Conservation (phyloP, 129 eudicot species). For the Artemisia argyi region DNA sequence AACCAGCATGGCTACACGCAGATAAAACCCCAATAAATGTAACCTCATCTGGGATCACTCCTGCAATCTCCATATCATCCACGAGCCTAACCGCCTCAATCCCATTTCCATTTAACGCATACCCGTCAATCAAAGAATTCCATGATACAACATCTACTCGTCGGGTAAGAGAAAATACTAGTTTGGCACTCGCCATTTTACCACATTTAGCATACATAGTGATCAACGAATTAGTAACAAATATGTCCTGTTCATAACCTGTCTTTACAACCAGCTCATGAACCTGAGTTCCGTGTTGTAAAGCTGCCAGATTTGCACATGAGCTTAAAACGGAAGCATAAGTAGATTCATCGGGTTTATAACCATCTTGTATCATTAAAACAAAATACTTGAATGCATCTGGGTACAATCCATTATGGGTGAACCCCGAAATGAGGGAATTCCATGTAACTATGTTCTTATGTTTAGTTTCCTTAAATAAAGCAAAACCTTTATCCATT, state of each 20-base stretch:
- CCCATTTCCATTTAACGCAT: constrained; percentile 57
- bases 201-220: constrained; percentile 59
- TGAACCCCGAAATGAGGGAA: constrained; percentile 56
- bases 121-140: constrained; percentile 63
- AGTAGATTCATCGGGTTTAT: constrained; percentile 58
- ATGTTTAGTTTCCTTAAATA: constrained; percentile 41
- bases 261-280: constrained; percentile 43
- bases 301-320: constrained; percentile 58
- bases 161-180: constrained; percentile 29
- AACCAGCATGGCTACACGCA: constrained; percentile 60
- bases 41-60: constrained; percentile 48
- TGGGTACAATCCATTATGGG: constrained; percentile 43
- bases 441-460: constrained; percentile 60
- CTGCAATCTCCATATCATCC: constrained; percentile 43
- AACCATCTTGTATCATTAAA: constrained; percentile 35
- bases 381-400: constrained; percentile 45
- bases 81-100: constrained; percentile 43
- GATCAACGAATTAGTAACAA: constrained; percentile 46
- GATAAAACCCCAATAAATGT: constrained; percentile 56
- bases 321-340: constrained; percentile 54
- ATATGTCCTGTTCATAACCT: constrained; percentile 45
- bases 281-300: constrained; percentile 48
- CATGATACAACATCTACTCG: constrained; percentile 47
- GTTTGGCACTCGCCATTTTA: constrained; percentile 41
- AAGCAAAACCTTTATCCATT: constrained; percentile 46